Evolutionary conservation across 768 basidiomycete genomes (phyloP).

Genomic region (Arthromyces matolae): DNA sequence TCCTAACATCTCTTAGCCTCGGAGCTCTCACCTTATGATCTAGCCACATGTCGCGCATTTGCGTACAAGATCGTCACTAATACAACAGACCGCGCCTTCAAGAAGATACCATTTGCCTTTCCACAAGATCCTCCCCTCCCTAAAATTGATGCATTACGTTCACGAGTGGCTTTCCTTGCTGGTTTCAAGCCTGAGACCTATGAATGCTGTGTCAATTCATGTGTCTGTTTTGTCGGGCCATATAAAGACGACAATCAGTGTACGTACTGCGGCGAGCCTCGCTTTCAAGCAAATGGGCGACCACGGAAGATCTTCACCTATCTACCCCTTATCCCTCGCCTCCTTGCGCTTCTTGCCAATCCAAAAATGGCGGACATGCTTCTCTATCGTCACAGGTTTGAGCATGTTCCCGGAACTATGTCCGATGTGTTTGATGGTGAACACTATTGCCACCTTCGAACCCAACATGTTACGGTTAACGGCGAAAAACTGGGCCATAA

Average conservation of each 20-base stretch:
- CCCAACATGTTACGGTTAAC: background rate
- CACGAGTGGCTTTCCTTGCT: conserved; percentile 24
- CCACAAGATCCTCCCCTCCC: conserved; percentile 10
- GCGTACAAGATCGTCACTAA: background rate
- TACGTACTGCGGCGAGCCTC: conserved; percentile 27
- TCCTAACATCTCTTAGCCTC: conserved; percentile 9
- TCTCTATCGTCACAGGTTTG: conserved; percentile 8
- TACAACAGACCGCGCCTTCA: conserved; percentile 14
- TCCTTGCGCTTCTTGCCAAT: conserved; percentile 18
- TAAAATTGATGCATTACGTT: background rate
- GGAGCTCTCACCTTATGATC: conserved; percentile 21
- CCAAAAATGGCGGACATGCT: conserved; percentile 20
- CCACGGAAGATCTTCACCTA: conserved; percentile 30
- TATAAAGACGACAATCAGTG: conserved; percentile 25
- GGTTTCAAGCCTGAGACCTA: conserved; percentile 27
- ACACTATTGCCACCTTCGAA: background rate
- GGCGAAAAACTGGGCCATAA: background rate
- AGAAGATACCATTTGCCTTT: conserved; percentile 20
- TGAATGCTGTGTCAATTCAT: conserved; percentile 42
- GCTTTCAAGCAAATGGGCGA: conserved; percentile 12
- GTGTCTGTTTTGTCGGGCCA: conserved; percentile 33
- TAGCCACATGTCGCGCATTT: conserved; percentile 18
- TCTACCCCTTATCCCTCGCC: conserved; percentile 34
- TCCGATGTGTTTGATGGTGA: conserved; percentile 32
- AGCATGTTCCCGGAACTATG: conserved; percentile 13